Base-by-base conservation (phyloP, 495 filamentous ascomycete species). In the Neurospora tetraspora region DNA sequence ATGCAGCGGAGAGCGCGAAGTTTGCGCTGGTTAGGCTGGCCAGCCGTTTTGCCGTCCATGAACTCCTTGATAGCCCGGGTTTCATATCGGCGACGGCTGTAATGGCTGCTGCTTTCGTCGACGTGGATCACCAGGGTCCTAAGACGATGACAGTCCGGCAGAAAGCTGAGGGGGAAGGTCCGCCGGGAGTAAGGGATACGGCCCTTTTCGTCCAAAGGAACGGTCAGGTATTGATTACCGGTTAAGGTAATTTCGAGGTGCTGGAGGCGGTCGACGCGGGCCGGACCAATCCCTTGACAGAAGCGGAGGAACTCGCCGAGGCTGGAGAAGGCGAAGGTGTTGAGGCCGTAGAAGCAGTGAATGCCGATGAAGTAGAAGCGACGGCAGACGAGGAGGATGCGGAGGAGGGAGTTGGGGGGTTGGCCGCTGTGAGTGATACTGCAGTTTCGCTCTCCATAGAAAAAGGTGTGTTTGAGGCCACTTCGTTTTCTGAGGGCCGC, bases 281-380 rank as follows among this genome's bases (percentile, higher is more conserved):
- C 76, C 0, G 20, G 14, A 1, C 79, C 78, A 10, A 80, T 82
- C 2, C 82, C 82, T 9, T 77, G 71, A 43, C 76, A 77, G 69
- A 85, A 85, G 4, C 82, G 79, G 9, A 75, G 73, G 36, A 81
- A 79, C 69, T 85, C 83, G 5, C 83, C 83, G 0, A 85, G 75
- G 2, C 78, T 81, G 11, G 82, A 84, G 68, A 85, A 85, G 0
- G 82, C 81, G 31, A 85, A 85, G 0, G 83, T 83, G 70, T 85
- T 85, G 0, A 78, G 68, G 20, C 81, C 83, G 20, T 84, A 84
- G 69, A 85, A 85, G 11, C 77, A 74, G 59, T 85, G 82, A 0
- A 74, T 73, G 5, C 78, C 80, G 8, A 81, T 74, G 37, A 76
- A 83, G 31, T 71, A 71, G 75, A 81, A 82, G 1, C 80, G 73